Percentiles rank a stretch among this genome's conserved stretches.
Evolutionary conservation across 768 basidiomycete genomes (phyloP).

Genomic region (Clavaria fumosa): DNA sequence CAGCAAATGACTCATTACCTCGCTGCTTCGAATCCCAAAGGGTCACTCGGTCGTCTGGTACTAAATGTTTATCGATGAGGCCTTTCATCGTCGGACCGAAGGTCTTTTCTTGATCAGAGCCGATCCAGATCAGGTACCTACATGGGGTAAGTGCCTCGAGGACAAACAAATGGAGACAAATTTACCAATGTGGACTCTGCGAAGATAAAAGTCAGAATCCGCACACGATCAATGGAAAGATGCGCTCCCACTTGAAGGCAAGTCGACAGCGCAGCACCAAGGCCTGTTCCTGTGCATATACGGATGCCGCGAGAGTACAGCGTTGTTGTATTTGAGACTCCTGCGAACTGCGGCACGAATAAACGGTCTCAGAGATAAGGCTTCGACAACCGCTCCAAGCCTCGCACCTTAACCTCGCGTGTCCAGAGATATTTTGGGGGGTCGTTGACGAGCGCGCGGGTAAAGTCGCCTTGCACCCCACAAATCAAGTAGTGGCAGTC

Average conservation of each 20-base stretch:
- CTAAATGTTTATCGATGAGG: constrained; percentile 51
- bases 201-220: no score
- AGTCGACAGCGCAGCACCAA: constrained; percentile 66
- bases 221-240: no score
- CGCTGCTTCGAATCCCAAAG: constrained; percentile 68
- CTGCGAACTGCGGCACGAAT: constrained; percentile 39
- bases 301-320: constrained; percentile 72
- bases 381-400: no score
- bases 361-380: constrained; percentile 5
- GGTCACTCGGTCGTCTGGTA: constrained; percentile 56
- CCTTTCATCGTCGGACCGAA: constrained; percentile 55
- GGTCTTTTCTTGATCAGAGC: constrained; percentile 72
- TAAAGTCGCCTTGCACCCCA: constrained; percentile 74
- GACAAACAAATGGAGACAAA: constrained; percentile 7
- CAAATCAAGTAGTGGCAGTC: constrained; percentile 72
- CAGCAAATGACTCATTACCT: no score
- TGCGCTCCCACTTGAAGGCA: constrained; percentile 61
- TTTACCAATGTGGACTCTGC: constrained; percentile 11
- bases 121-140: constrained; percentile 74
- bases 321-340: constrained; percentile 65
- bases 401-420: constrained; percentile 53
- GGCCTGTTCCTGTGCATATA: constrained; percentile 70
- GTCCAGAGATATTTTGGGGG: constrained; percentile 66
- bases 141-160: constrained; percentile 7
- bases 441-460: constrained; percentile 49